Evolutionary conservation across 2,329 filamentous ascomycete genomes (phyloP), one percentile per base, ranked within the genome.

Genomic region (Mycosphaerelloides madeirae): DNA sequence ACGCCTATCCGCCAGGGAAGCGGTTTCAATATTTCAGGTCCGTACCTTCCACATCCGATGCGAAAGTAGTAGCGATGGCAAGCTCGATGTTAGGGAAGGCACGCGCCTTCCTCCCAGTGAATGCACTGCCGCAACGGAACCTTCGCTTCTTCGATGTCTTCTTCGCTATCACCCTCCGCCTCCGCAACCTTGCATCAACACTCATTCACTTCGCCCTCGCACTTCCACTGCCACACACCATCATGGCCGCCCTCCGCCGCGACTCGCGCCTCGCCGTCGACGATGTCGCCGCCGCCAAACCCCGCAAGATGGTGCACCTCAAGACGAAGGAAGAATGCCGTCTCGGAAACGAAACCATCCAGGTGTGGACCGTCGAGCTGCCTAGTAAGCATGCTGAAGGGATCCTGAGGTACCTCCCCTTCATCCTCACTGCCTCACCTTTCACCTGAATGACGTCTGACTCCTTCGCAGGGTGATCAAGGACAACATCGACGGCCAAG

Each of bases 321-420:
- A 69, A 68, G 58, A 75, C 72, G 40, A 73, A 71, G 53, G 72
- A 73, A 50, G 72, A 75, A 57, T 69, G 72, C 49, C 69, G 70
- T 42, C 70, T 72, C 44, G 67, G 66, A 41, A 65, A 69, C 29
- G 72, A 74, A 54, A 73, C 70, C 22, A 62, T 83, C 38, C 73
- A 78, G 47, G 83, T 83, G 42, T 85, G 84, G 63, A 79, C 87
- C 51, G 83, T 87, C 38, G 77, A 84, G 59, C 78, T 85, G 43
- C 85, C 85, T 36, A 79, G 81, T 52, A 85, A 82, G 65, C 75
- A 77, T 56, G 84, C 85, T 54, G 87, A 85, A 65, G 74, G 77
- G 53, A 77, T 88, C 59, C 78, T 93, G 61, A 81, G 77, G 85
- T 89, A 70, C 65, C 18, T 38, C 34, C 39, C 40, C 36, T 37